Base-by-base conservation (phyloP, 257 asterid genomes). In the Nicotiana tomentosiformis region DNA sequence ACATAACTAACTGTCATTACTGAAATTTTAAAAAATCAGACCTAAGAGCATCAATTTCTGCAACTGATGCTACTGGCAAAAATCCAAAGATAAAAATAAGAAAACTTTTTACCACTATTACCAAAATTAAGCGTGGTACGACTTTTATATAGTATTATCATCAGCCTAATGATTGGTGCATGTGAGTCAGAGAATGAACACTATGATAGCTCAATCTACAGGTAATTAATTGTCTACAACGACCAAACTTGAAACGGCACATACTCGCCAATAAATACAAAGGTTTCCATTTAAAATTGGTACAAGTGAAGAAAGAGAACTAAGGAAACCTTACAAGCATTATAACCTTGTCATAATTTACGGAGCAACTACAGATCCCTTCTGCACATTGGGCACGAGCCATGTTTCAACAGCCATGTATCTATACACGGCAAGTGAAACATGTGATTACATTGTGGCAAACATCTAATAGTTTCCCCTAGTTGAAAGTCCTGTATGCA, bases 381-480 rank as follows among this genome's bases (percentile, higher is more conserved):
- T 89, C 99, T 88, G 90, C 99, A 95, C 91, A 95, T 77, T 77
- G 99, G 99, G 89, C 99, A 95, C 61, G 99, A 95, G 81, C 97
- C 98, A n/a, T 95, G 99, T 86, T 96, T 91, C 86, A 93, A 92
- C 86, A 95, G 88, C 99, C 99, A 95, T 67, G 95, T 92, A 82
- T 95, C 99, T 2, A 95, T 95, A 90, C 99, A 93, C 76, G 99
- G 97, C 56, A 92, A 87, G 85, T 95, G 99, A 87, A 91, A 95
- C 96, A 93, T 89, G 90, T 93, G 99, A 81, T 95, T 92, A 64
- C 99, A 95, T 46, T 89, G 93, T 30, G 97, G 99, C 87, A 95
- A 86, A 84, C 98, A 86, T 85, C 99, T 90, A 35, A 92, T 97
- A 0, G 93, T 95, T 86, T 95, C 99, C 87, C 93, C 98, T 4